Conservation (phyloP, 768 basidiomycete species). For the Albatrellus ellisii region DNA sequence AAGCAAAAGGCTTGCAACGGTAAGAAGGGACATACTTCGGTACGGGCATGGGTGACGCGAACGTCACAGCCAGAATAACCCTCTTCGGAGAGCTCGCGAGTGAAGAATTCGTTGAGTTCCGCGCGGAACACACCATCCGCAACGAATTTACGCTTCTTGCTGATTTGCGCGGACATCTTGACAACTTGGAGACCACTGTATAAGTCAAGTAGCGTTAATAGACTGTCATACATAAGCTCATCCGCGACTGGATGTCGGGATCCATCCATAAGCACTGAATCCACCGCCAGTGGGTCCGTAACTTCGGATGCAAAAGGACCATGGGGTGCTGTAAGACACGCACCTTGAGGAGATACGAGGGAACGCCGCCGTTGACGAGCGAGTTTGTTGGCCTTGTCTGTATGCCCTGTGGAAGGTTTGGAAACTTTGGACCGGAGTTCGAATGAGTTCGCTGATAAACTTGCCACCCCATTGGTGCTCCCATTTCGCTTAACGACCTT, state of each 20-base stretch:
- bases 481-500: neutral
- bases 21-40: slow-evolving; percentile 48
- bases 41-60: slow-evolving; percentile 97
- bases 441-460: slow-evolving; percentile 11
- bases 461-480: too few relatives aligned
- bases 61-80: slow-evolving; percentile 99
- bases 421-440: neutral
- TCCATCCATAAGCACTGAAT: slow-evolving; percentile 7
- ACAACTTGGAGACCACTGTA: slow-evolving; percentile 8
- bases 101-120: slow-evolving; percentile 98
- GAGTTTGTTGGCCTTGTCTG: neutral
- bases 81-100: slow-evolving; percentile 94
- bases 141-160: slow-evolving; percentile 98
- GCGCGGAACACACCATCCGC: slow-evolving; percentile 99
- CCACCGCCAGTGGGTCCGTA: neutral
- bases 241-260: slow-evolving; percentile 3
- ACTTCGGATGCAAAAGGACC: neutral
- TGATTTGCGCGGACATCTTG: slow-evolving; percentile 79
- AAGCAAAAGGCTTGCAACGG: too few relatives aligned
- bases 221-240: slow-evolving; percentile 1
- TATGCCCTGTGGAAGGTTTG: neutral
- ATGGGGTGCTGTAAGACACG: neutral
- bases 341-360: neutral
- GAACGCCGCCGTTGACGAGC: neutral
- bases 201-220: neutral